Evolutionary conservation across 2,329 filamentous ascomycete species (phyloP).

Genomic region (Esteya vermicola): DNA sequence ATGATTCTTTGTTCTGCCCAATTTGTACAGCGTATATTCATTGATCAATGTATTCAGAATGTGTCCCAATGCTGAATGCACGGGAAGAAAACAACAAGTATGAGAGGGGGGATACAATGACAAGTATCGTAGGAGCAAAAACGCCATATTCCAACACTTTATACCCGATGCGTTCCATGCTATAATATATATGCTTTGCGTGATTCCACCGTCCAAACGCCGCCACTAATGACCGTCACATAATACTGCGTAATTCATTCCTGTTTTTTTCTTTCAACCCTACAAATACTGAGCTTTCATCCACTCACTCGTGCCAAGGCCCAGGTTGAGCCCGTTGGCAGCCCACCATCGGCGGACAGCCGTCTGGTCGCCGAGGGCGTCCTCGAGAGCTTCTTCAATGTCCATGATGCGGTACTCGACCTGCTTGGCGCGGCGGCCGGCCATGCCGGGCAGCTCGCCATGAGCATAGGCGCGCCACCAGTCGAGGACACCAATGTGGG

Average conservation of each 20-base stretch:
- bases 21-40: no score
- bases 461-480: slow-evolving; percentile 73
- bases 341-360: slow-evolving; percentile 80
- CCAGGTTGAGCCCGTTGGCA: slow-evolving; percentile 65
- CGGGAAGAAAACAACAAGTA: no score
- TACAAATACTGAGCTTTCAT: slow-evolving; percentile 68
- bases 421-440: slow-evolving; percentile 43
- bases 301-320: slow-evolving; percentile 76
- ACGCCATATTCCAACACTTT: background rate
- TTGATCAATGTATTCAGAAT: no score
- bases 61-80: no score
- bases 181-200: no score
- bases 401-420: slow-evolving; percentile 93
- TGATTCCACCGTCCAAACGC: background rate
- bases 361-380: slow-evolving; percentile 59
- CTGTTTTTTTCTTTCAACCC: background rate
- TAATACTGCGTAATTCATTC: background rate
- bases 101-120: no score
- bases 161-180: background rate
- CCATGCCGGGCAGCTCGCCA: slow-evolving; percentile 38
- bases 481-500: slow-evolving; percentile 70
- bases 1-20: no score
- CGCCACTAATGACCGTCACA: background rate
- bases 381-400: slow-evolving; percentile 87
- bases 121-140: no score